Percentiles rank a stretch among this genome's conserved stretches.
Evolutionary conservation across 2,329 filamentous ascomycete species (phyloP).

Genomic region (Aspergillus jensenii): DNA sequence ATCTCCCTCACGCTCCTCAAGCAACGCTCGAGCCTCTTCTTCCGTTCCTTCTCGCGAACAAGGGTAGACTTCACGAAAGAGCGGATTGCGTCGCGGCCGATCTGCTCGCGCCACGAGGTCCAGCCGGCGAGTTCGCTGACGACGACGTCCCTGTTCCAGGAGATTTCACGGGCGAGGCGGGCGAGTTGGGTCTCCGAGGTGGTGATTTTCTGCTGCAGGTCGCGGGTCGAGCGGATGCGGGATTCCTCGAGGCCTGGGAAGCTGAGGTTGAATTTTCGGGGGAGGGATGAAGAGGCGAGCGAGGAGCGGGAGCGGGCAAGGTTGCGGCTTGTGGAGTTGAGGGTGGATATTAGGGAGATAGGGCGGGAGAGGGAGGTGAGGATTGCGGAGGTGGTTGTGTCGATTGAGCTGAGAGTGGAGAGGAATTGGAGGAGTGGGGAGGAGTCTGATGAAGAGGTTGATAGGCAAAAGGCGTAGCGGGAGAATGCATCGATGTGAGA

Average conservation of each 20-base stretch:
- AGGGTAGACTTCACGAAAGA: conserved; percentile 77
- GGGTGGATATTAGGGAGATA: conserved; percentile 72
- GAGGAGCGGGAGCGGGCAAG: conserved; percentile 77
- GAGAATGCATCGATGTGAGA: conserved; percentile 70
- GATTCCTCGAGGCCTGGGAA: conserved; percentile 73
- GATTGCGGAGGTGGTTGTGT: conserved; percentile 79
- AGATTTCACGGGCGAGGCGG: conserved; percentile 74
- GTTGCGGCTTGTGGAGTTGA: conserved; percentile 70
- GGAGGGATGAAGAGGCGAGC: conserved; percentile 60
- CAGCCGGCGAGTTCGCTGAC: conserved; percentile 89
- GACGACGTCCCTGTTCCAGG: conserved; percentile 91
- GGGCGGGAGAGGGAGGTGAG: conserved; percentile 77
- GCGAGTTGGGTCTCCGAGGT: conserved; percentile 69
- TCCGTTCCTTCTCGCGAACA: conserved; percentile 72
- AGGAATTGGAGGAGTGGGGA: conserved; percentile 74
- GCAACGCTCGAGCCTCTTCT: conserved; percentile 79
- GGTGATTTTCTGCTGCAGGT: conserved; percentile 76
- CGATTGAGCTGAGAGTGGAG: conserved; percentile 73
- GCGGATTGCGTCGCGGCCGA: conserved; percentile 71
- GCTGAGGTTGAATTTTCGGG: conserved; percentile 48
- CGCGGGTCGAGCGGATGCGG: conserved; percentile 75
- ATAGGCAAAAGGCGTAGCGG: conserved; percentile 66
- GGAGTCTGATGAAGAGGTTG: conserved; percentile 62
- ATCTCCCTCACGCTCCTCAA: conserved; percentile 59
- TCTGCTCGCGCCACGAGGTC: conserved; percentile 82